Conservation (phyloP, 106 monocot genomes). For the Acorus calamus region DNA sequence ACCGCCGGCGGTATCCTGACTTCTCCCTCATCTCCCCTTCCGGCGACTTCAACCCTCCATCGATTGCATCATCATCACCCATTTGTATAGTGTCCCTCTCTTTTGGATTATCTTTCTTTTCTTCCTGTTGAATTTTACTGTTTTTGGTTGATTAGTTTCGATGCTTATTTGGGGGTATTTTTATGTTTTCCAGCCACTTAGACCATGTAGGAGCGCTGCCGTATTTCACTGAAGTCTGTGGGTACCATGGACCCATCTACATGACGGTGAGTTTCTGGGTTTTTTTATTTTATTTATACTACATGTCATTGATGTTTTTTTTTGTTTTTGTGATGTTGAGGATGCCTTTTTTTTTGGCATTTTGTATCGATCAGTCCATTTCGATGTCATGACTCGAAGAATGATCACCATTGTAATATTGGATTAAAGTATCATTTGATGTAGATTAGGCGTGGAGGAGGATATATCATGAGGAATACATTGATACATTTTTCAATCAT, state of each 20-base stretch:
- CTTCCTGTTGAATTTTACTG: background rate
- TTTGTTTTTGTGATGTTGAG: background rate
- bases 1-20: conserved; percentile 64
- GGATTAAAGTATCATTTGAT: no score
- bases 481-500: no score
- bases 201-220: conserved; percentile 98
- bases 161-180: background rate
- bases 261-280: conserved; percentile 63
- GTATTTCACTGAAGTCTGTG: conserved; percentile 93
- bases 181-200: conserved; percentile 52
- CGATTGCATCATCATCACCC: conserved; percentile 78
- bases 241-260: conserved; percentile 78
- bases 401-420: no score
- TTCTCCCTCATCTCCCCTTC: conserved; percentile 63
- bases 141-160: background rate
- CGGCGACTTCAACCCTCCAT: conserved; percentile 50
- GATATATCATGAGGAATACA: no score
- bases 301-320: background rate
- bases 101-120: conserved; percentile 1
- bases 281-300: background rate
- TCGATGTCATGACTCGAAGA: no score
- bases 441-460: no score
- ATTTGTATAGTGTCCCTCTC: conserved; percentile 36
- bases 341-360: no score
- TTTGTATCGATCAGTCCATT: no score